Conservation (phyloP, 1,284 basidiomycete genomes). For the Schizophyllum amplum region DNA sequence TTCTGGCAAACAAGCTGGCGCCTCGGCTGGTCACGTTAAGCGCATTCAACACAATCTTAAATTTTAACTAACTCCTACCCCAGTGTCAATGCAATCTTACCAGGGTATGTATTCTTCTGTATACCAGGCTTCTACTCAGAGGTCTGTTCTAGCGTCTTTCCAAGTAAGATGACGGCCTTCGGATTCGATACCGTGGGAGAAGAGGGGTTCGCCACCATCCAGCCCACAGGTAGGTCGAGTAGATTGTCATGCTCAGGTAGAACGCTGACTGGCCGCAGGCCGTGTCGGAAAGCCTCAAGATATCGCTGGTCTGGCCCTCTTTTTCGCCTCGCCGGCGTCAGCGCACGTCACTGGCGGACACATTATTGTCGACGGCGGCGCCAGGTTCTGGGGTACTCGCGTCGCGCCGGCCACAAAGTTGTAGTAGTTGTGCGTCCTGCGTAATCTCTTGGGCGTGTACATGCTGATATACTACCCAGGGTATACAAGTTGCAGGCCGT, state of each 20-base stretch:
- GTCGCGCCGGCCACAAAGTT: conserved; percentile 33
- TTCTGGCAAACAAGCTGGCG: conserved; percentile 64
- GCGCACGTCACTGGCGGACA: conserved; percentile 71
- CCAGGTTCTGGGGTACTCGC: conserved; percentile 23
- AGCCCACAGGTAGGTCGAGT: conserved; percentile 50
- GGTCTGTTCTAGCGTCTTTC: conserved; percentile 52
- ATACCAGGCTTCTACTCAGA: conserved; percentile 1
- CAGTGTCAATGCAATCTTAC: conserved; percentile 82
- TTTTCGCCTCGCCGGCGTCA: conserved; percentile 64
- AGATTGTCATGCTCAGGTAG: not conserved
- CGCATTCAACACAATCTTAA: conserved; percentile 1
- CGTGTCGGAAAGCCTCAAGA: conserved; percentile 65
- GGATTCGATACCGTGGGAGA: conserved; percentile 55
- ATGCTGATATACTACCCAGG: not conserved
- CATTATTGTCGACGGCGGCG: conserved; percentile 65
- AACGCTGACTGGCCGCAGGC: conserved; percentile 28
- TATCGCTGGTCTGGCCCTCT: conserved; percentile 68
- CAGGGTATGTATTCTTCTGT: conserved; percentile 34
- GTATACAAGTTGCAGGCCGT: no score
- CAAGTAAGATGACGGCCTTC: conserved; percentile 82
- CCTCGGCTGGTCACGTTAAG: conserved; percentile 57
- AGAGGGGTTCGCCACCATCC: conserved; percentile 39
- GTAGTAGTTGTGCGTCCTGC: conserved; percentile 14
- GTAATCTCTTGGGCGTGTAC: not conserved
- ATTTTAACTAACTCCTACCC: not conserved